A percentile compares a stretch with the other conserved stretches of the same genome.
These are phyloP conservation scores for Benincasa hispida DNA, from an alignment of 306 rosid species.

Conservation along the genomic window DNA sequence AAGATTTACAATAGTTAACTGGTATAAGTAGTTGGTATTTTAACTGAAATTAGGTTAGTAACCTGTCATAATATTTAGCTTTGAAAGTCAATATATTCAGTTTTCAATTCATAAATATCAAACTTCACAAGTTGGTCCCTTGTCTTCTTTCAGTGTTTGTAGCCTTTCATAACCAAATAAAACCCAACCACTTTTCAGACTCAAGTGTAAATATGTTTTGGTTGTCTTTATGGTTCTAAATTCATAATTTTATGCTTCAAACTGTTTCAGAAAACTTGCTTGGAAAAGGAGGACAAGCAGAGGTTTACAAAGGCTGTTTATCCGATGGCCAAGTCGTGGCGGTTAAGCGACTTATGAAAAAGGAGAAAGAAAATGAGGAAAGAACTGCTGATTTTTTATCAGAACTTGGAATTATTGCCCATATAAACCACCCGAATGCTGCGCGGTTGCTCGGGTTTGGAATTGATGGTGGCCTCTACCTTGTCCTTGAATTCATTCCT, in stretches of 20 bases:
- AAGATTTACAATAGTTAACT: background rate
- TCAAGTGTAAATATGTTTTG: background rate
- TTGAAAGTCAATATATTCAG: background rate
- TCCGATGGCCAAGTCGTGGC: constrained; percentile 64
- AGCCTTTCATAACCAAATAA: background rate
- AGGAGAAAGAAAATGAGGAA: constrained; percentile 49
- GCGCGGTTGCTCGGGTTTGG: constrained; percentile 76
- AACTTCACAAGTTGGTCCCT: background rate
- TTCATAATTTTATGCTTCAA: background rate
- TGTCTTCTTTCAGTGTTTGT: background rate
- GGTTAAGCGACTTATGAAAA: constrained; percentile 62
- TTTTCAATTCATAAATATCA: background rate
- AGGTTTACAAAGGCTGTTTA: constrained; percentile 66
- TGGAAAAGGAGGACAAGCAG: constrained; percentile 95
- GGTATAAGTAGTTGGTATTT: background rate
- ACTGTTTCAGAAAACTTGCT: constrained; percentile 51
- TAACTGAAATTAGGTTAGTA: background rate
- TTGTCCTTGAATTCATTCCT: constrained; percentile 66
- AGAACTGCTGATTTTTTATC: constrained; percentile 66
- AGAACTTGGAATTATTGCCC: constrained; percentile 91
- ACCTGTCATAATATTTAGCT: background rate
- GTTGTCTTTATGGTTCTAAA: background rate
- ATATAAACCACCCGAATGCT: constrained; percentile 68
- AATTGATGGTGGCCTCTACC: constrained; percentile 56
- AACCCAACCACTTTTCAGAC: background rate